These are phyloP conservation scores for Pyrenopolyporus hunteri DNA, from an alignment of 495 filamentous ascomycete species.

Conservation along the genomic window DNA sequence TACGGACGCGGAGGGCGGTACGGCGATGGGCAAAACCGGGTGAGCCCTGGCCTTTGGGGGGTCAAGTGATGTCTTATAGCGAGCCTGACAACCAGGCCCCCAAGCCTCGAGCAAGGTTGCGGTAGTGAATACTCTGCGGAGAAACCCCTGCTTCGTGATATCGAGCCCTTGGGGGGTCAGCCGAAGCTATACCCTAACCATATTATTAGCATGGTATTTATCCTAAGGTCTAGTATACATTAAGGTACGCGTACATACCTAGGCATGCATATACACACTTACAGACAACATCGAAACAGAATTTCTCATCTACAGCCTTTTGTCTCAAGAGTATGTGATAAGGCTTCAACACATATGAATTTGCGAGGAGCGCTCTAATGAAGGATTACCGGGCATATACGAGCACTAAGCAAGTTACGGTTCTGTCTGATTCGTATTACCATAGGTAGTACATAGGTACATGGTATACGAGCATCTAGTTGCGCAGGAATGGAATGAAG, in stretches of 20 bases:
- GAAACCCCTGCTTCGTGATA: slow-evolving; percentile 31
- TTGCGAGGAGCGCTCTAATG: no score
- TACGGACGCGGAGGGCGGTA: slow-evolving; percentile 29
- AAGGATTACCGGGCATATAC: no score
- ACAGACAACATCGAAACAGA: slow-evolving; percentile 2
- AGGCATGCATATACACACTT: not conserved
- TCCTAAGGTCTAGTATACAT: no score
- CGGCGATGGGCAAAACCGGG: slow-evolving; percentile 20
- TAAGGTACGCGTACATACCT: not conserved
- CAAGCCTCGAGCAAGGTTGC: slow-evolving; percentile 7
- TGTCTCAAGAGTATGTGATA: no score
- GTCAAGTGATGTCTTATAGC: slow-evolving; percentile 31
- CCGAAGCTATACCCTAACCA: slow-evolving; percentile 12
- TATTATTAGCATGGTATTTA: slow-evolving; percentile 5
- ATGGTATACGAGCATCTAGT: not conserved
- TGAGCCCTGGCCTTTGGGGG: slow-evolving; percentile 23
- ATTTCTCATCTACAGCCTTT: no score
- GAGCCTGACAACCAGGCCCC: slow-evolving; percentile 1
- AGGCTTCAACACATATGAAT: no score
- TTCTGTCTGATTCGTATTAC: no score
- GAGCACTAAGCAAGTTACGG: no score
- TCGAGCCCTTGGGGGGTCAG: slow-evolving; percentile 12
- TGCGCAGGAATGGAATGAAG: not conserved
- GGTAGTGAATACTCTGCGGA: slow-evolving; percentile 25
- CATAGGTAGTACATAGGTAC: not conserved